Conservation (phyloP, 2,329 filamentous ascomycete genomes). For the Phoma sp. region DNA sequence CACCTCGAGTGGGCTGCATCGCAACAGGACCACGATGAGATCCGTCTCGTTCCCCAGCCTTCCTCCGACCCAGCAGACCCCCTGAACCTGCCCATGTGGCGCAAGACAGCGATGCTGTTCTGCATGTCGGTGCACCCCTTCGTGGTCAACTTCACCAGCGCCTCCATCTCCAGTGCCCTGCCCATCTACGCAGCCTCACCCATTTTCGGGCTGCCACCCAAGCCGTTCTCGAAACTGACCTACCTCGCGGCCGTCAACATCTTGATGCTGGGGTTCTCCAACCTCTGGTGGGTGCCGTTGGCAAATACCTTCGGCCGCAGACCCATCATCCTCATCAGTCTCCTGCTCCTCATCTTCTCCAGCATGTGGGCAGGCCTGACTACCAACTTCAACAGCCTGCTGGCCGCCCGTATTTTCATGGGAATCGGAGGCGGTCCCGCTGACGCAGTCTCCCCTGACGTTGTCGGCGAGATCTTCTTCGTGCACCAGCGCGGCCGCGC, state of each 20-base stretch:
- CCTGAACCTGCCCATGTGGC: slow-evolving; percentile 48
- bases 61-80: slow-evolving; percentile 50
- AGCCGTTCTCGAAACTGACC: slow-evolving; percentile 39
- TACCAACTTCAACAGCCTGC: slow-evolving; percentile 42
- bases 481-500: slow-evolving; percentile 51
- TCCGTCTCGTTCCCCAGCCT: slow-evolving; percentile 48
- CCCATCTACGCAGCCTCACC: slow-evolving; percentile 43
- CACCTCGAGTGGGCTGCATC: slow-evolving; percentile 39
- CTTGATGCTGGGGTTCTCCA: slow-evolving; percentile 47
- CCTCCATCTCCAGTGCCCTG: slow-evolving; percentile 46
- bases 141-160: slow-evolving; percentile 46
- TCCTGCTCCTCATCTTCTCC: slow-evolving; percentile 42
- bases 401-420: slow-evolving; percentile 49
- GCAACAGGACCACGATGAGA: slow-evolving; percentile 42
- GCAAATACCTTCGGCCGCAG: slow-evolving; percentile 50
- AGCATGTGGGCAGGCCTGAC: slow-evolving; percentile 52
- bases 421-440: slow-evolving; percentile 46
- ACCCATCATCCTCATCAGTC: slow-evolving; percentile 45
- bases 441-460: slow-evolving; percentile 50
- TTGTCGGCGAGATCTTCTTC: slow-evolving; percentile 52
- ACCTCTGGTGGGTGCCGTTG: slow-evolving; percentile 51
- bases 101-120: slow-evolving; percentile 44
- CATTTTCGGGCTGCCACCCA: slow-evolving; percentile 38
- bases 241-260: slow-evolving; percentile 49
- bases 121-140: slow-evolving; percentile 49